Base-by-base conservation (phyloP, 441 rosid genomes). In the Eugenia klotzschiana region DNA sequence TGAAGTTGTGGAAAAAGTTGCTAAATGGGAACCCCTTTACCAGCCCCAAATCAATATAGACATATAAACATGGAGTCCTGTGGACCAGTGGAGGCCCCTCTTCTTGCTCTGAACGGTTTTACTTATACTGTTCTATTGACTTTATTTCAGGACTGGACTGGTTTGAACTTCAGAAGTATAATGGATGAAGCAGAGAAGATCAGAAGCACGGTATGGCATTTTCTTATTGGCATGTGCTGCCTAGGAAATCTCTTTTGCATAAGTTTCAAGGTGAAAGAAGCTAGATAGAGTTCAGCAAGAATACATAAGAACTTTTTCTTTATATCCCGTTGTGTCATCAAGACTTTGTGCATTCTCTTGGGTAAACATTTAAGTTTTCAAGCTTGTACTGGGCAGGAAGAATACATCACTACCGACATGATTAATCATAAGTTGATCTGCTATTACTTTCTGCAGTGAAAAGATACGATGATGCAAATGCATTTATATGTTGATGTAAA, bases 161-260 rank as follows among this genome's bases (percentile, higher is more conserved):
- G 98, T 72, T 83, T 97, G 92, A 90, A 92, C 92, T 97, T 97
- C 84, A 90, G 91, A 86, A 91, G 89, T 87, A 93, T 97, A 91
- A 95, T 97, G 99, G 92, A 92, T 80, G 99, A 97, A 56, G 98
- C 99, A 79, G 97, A 94, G 83, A 93, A 91, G 85, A 97, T 94
- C 83, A 92, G 99, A 89, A 90, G 86, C 89, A 94, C 94, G 87
- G 98, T 97, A 92, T 86, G 92, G 58, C 11, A 51, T 51, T 80
- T 80, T 80, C 18, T 26, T 69, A 18, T 37, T 69, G 77, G 0
- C 77, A 69, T 18, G 15, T 33, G 77, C 46, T 80, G n/a, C 82
- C 33, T 25, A 26, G 33, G 33, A 25, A 56, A 57, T 57, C 33
- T 57, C 25, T 69, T 69, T 69, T 69, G 15, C n/a, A 33, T 18